Conservation (phyloP, 768 basidiomycete genomes). For the Trametes meyenii region DNA sequence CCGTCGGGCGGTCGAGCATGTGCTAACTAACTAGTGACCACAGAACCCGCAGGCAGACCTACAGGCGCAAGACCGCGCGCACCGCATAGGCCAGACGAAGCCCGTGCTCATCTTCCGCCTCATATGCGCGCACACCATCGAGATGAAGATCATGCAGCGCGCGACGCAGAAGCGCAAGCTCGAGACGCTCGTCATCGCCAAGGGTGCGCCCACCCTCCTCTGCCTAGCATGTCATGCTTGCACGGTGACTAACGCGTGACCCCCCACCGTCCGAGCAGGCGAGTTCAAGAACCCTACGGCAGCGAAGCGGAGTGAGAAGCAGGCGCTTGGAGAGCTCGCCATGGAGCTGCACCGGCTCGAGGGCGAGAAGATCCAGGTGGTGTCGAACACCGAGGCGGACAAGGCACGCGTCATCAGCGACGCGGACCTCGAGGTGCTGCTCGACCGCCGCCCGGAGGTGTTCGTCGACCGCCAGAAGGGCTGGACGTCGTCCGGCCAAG, state of each 20-base stretch:
- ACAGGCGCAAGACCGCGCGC: conserved; percentile 94
- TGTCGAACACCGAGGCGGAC: conserved; percentile 69
- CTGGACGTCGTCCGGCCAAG: conserved; percentile 59
- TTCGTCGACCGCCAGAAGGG: conserved; percentile 71
- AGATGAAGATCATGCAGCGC: conserved; percentile 89
- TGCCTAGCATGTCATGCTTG: not conserved
- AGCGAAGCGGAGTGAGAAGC: conserved; percentile 52
- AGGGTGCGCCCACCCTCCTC: conserved; percentile 50
- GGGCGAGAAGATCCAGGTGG: conserved; percentile 88
- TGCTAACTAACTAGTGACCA: not conserved
- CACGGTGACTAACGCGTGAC: not conserved
- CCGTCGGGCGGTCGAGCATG: not conserved
- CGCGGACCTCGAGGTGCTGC: conserved; percentile 73
- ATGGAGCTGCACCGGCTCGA: conserved; percentile 77
- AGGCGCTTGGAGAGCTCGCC: conserved; percentile 81
- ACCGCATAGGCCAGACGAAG: conserved; percentile 92
- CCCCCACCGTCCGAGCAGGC: conserved; percentile 38
- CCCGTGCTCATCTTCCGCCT: conserved; percentile 91
- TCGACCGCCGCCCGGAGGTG: conserved; percentile 79
- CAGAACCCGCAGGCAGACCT: conserved; percentile 96
- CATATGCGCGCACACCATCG: conserved; percentile 85
- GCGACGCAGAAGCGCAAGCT: conserved; percentile 86
- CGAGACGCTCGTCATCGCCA: conserved; percentile 94
- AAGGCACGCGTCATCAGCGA: conserved; percentile 79
- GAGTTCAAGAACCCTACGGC: conserved; percentile 81